Base-by-base conservation (phyloP, 164 flowering plant genomes). In the Vitis amurensis region DNA sequence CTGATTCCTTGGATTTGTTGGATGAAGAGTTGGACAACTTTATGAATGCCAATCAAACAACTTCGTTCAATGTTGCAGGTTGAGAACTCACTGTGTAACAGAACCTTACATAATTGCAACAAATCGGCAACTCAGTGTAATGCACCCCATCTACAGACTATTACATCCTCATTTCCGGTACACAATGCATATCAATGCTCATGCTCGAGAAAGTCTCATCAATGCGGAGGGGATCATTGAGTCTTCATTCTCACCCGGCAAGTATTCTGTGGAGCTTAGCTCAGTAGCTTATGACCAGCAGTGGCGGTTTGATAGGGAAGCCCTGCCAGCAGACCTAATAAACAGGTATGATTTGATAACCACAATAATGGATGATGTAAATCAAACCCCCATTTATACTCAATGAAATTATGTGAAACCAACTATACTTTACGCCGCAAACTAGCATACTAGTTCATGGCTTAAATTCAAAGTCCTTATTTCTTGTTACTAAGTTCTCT, bases 141-240 rank as follows among this genome's bases (percentile, higher is more conserved):
- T 78, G 86, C 98, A 92, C 61, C 97, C 98, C 5, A 86, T 92
- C 50, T 71, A 85, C 57, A 89, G 85, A 73, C 69, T 91, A 15
- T 63, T 93, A 37, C 76, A 74, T 17, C 98, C 98, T 47, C 89
- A 93, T 72, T 79, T 93, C n/a, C 79, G 97, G 16, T 87, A 89
- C 83, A 93, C 97, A 0, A 87, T 93, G 97, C 82, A 87, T 74
- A 91, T 91, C 70, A 93, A 91, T 62, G 87, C 89, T 9, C 68
- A 83, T 15, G 94, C 94, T 23, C 82, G 98, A 50, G 53, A 77
- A 67, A 63, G 62, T 1, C 86, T 93, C 9, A 80, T 93, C 62
- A 91, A 78, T 66, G 81, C 74, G 1, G 77, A 58, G 10, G 82
- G 84, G 1, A 50, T 78, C 16, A 79, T 81, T 29, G 84, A 81